These are phyloP conservation scores for Arachnopeziza araneosa DNA, from an alignment of 2,329 filamentous ascomycete species.

Conservation along the genomic window DNA sequence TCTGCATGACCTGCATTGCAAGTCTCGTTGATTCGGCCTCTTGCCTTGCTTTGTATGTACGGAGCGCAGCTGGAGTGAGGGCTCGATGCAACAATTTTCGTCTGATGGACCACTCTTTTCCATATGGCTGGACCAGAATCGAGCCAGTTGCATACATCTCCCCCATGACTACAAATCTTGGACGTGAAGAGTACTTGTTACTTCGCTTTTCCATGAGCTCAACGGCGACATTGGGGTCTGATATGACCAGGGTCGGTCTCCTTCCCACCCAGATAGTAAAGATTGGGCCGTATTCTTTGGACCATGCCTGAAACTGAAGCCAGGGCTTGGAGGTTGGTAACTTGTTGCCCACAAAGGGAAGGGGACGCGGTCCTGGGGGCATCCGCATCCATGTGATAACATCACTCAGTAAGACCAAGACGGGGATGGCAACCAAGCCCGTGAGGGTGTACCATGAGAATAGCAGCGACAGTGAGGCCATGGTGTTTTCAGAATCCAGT, in stretches of 20 bases:
- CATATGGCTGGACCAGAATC: conserved; percentile 44
- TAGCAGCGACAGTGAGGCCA: conserved; percentile 12
- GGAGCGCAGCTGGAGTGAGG: conserved; percentile 38
- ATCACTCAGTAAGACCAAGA: conserved; percentile 29
- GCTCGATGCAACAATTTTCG: conserved; percentile 39
- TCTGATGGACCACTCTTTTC: conserved; percentile 40
- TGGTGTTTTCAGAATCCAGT: neutral
- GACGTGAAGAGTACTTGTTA: conserved; percentile 39
- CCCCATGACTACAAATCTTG: conserved; percentile 40
- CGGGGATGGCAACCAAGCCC: conserved; percentile 18
- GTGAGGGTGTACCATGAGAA: conserved; percentile 18
- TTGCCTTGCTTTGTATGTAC: conserved; percentile 43
- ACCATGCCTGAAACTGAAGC: conserved; percentile 36
- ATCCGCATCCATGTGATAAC: conserved; percentile 33
- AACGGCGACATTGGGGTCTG: conserved; percentile 37
- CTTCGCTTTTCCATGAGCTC: conserved; percentile 42
- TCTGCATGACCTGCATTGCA: conserved; percentile 36
- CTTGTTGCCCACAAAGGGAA: conserved; percentile 37
- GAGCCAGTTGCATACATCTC: conserved; percentile 36
- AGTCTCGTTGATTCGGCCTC: conserved; percentile 44
- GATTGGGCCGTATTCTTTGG: conserved; percentile 39
- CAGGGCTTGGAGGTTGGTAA: conserved; percentile 29
- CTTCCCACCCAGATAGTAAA: conserved; percentile 44
- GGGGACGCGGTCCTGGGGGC: conserved; percentile 41
- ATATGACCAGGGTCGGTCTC: conserved; percentile 40